Conservation (phyloP, 495 filamentous ascomycete species). For the Xylaria longipes region DNA sequence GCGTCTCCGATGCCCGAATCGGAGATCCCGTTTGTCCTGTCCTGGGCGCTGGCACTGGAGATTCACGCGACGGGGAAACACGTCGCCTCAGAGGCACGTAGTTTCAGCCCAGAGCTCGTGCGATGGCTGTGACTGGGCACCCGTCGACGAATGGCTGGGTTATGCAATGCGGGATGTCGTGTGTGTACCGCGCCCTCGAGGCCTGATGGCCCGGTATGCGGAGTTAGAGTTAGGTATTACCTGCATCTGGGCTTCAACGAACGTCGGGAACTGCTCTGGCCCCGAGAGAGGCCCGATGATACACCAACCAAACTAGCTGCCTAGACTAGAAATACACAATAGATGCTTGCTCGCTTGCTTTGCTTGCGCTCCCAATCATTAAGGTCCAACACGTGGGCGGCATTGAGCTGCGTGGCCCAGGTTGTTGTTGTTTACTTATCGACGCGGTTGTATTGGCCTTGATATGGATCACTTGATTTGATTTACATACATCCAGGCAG, state of each 20-base stretch:
- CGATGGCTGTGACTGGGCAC: constrained; percentile 8
- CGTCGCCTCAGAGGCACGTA: constrained; percentile 5
- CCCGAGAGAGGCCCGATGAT: constrained; percentile 15
- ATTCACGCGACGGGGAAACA: constrained; percentile 14
- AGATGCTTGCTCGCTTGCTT: neutral
- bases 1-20: constrained; percentile 21
- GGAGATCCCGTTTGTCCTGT: constrained; percentile 4
- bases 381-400: constrained; percentile 10
- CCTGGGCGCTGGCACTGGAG: neutral
- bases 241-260: constrained; percentile 21
- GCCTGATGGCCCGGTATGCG: constrained; percentile 19
- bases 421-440: constrained; percentile 2
- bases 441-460: constrained; percentile 9
- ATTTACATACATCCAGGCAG: neutral
- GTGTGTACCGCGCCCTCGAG: constrained; percentile 5
- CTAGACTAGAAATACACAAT: neutral
- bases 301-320: neutral
- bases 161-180: constrained; percentile 22
- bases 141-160: neutral
- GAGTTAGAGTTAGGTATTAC: constrained; percentile 18
- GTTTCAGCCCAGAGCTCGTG: constrained; percentile 12
- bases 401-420: constrained; percentile 2
- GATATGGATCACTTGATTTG: constrained; percentile 7
- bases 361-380: neutral
- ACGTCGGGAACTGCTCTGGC: constrained; percentile 8